Base-by-base conservation (phyloP, 1,284 basidiomycete species). In the Ustilago bromivora region DNA sequence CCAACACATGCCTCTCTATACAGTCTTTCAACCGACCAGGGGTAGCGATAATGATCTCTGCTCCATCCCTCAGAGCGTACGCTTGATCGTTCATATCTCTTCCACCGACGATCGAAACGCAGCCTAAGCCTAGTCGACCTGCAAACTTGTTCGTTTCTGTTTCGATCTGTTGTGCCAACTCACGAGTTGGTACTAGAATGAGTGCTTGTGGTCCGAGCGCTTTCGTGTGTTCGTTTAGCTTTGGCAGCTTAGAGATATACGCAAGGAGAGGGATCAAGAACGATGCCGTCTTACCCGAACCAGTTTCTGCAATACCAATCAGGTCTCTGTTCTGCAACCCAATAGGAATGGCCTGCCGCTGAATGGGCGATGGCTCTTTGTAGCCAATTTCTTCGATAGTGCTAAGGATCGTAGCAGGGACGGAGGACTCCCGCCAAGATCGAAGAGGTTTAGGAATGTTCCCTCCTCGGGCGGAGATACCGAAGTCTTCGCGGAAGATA, bases 401-500 rank as follows among this genome's bases (percentile, higher is more conserved):
- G 57, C 92, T 91, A 55, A 97, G 88, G 52, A 99, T 93, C 6
- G 89, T 79, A 59, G 88, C 84, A 1, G 96, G 96, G 56, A 99
- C 98, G 6, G 85, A 87, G 4, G 94, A 95, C 85, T 99, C 96
- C 49, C 88, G 86, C 97, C 97, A 99, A 17, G 92, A 93, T 40
- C 96, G 92, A 60, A 99, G 86, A 2, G 96, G 96, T 74, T 93
- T 91, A 6, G 96, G 96, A 66, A 99, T 98, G 74, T 91, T 90
- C 40, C 96, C 96, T 85, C 51, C 95, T 86, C 95, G 88, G 4
- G 95, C 92, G 60, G 94, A 91, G 74, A 99, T 99, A 82, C 92
- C 95, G 88, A 97, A 99, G 87, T 99, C 96, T 87, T 99, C 96
- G 74, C 96, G 89, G 88, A 99, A 99, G 86, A 99, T 99, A 82